Evolutionary conservation across 768 basidiomycete species (phyloP).

Genomic region (Kondoa subrosea): DNA sequence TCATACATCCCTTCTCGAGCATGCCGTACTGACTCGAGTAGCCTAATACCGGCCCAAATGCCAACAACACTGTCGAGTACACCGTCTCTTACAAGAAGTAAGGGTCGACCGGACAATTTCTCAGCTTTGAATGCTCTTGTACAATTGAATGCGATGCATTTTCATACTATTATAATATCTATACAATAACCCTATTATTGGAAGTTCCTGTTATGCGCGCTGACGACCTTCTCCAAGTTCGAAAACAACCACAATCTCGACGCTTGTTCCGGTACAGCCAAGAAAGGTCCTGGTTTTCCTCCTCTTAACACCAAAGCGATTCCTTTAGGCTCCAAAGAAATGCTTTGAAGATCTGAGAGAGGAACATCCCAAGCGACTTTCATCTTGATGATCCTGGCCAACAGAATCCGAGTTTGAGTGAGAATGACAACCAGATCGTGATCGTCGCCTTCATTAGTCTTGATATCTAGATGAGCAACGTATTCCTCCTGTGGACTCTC

Average conservation of each 20-base stretch:
- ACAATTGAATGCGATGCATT: neutral
- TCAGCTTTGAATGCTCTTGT: neutral
- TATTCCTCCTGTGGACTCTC: slow-evolving; percentile 12
- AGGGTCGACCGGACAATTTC: neutral
- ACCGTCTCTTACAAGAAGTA: neutral
- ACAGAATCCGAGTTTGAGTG: slow-evolving; percentile 59
- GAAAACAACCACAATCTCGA: slow-evolving; percentile 26
- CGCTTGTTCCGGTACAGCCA: slow-evolving; percentile 31
- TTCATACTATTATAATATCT: neutral
- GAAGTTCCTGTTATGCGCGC: neutral
- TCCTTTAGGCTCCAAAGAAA: slow-evolving; percentile 77
- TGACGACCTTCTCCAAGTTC: slow-evolving; percentile 20
- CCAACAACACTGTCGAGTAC: slow-evolving; percentile 4
- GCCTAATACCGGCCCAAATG: neutral
- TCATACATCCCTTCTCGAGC: neutral
- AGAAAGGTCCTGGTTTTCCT: slow-evolving; percentile 35
- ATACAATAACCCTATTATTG: neutral
- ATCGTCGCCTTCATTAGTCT: slow-evolving; percentile 15
- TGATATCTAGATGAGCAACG: slow-evolving; percentile 24
- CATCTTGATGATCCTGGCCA: slow-evolving; percentile 70
- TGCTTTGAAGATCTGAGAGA: slow-evolving; percentile 65
- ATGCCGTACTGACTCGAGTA: neutral
- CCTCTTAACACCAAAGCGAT: slow-evolving; percentile 63
- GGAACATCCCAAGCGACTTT: slow-evolving; percentile 82
- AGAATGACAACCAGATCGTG: slow-evolving; percentile 36